Evolutionary conservation across 225 moss, liverwort and hornwort genomes (phyloP).

Genomic region (Physcomitrium patens): DNA sequence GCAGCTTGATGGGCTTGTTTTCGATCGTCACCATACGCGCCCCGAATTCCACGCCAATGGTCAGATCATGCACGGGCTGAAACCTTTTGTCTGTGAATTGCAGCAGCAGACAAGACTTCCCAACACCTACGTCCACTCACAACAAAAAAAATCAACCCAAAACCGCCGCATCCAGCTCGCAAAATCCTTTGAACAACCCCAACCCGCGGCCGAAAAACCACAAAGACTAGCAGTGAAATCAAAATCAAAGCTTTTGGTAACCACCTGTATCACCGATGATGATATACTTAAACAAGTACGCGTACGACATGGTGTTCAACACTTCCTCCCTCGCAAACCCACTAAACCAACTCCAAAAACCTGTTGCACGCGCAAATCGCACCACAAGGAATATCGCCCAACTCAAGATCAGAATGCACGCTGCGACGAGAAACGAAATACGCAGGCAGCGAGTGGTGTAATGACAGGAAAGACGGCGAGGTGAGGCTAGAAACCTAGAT

Average conservation of each 20-base stretch:
- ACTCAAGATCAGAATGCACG: slow-evolving; percentile 11
- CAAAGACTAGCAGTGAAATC: neutral
- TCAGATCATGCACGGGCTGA: slow-evolving; percentile 97
- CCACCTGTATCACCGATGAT: slow-evolving; percentile 69
- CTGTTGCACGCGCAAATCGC: neutral
- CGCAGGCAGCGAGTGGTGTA: no score
- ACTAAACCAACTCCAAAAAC: neutral
- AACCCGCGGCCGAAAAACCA: neutral
- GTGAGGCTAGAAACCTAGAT: no score
- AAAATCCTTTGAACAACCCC: slow-evolving; percentile 25
- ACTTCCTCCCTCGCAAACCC: slow-evolving; percentile 15
- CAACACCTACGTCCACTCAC: slow-evolving; percentile 63
- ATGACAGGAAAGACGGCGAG: neutral
- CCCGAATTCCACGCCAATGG: slow-evolving; percentile 97
- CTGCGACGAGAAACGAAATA: neutral
- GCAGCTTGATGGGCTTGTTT: slow-evolving; percentile 97
- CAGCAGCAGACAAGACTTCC: slow-evolving; percentile 92
- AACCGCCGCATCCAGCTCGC: neutral
- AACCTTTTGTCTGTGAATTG: slow-evolving; percentile 99
- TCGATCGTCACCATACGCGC: slow-evolving; percentile 98
- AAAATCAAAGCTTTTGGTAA: neutral
- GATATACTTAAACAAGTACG: slow-evolving; percentile 64
- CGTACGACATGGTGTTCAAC: slow-evolving; percentile 54
- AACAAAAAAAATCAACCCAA: slow-evolving; percentile 3
- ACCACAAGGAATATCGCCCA: neutral